Evolutionary conservation across 495 filamentous ascomycete species (phyloP).

Genomic region (Penicillium paxilli): DNA sequence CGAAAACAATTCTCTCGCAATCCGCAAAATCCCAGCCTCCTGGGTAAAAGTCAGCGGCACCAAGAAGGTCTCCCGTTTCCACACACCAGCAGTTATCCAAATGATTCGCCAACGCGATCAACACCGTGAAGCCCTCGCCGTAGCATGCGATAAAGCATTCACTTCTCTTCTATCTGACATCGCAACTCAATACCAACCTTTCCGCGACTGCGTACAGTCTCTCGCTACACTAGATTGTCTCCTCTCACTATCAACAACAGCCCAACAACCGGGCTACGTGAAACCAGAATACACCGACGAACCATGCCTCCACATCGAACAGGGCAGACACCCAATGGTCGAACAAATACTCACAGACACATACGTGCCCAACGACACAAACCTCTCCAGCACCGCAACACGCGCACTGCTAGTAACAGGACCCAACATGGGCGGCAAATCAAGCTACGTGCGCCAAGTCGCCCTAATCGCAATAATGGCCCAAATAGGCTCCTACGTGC

Average conservation of each 20-base stretch:
- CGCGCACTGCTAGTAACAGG: slow-evolving; percentile 88
- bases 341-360: slow-evolving; percentile 83
- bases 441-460: slow-evolving; percentile 87
- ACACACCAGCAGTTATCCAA: slow-evolving; percentile 84
- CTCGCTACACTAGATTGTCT: slow-evolving; percentile 90
- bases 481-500: slow-evolving; percentile 93
- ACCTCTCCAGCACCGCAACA: slow-evolving; percentile 61
- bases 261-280: slow-evolving; percentile 81
- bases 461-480: slow-evolving; percentile 92
- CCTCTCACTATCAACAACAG: slow-evolving; percentile 80
- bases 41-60: slow-evolving; percentile 95
- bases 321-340: slow-evolving; percentile 93
- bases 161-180: slow-evolving; percentile 66
- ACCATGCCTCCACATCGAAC: slow-evolving; percentile 67
- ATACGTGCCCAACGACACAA: slow-evolving; percentile 91
- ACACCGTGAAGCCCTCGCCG: slow-evolving; percentile 88
- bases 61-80: slow-evolving; percentile 89
- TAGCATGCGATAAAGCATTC: slow-evolving; percentile 90
- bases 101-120: slow-evolving; percentile 89
- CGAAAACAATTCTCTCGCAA: slow-evolving; percentile 63
- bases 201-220: slow-evolving; percentile 84
- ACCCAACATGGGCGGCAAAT: slow-evolving; percentile 99
- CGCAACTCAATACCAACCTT: slow-evolving; percentile 76
- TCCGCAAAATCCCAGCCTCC: slow-evolving; percentile 85
- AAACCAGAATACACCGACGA: slow-evolving; percentile 79